Evolutionary conservation across 148 eudicot species (phyloP).

Genomic region (Rhododendron ovatum): DNA sequence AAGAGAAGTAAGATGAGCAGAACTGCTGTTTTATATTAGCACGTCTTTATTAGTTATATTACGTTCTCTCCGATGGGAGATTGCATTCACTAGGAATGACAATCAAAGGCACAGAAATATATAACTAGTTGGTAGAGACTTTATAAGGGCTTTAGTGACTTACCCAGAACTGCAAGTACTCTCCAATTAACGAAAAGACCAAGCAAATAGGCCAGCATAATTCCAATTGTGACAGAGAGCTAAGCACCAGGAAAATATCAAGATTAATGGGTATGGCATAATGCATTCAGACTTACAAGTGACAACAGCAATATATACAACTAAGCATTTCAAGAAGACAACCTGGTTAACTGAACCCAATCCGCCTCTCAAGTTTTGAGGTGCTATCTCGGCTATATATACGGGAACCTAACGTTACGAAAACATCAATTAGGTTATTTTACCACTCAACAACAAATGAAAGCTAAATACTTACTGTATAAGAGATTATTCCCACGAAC

Average conservation of each 20-base stretch:
- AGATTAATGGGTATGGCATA: neutral
- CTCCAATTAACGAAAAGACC: constrained; percentile 92
- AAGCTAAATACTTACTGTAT: constrained; percentile 43
- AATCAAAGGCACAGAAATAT: neutral
- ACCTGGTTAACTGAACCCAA: constrained; percentile 98
- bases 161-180: constrained; percentile 81
- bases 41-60: neutral
- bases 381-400: constrained; percentile 94
- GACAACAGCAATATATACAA: neutral
- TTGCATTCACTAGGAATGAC: neutral
- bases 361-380: constrained; percentile 86
- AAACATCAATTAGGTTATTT: neutral
- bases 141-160: constrained; percentile 1
- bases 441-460: neutral
- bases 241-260: constrained; percentile 20
- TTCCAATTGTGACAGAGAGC: constrained; percentile 95
- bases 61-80: neutral
- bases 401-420: constrained; percentile 70
- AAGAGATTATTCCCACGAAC: constrained; percentile 93
- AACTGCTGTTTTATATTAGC: neutral
- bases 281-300: no score
- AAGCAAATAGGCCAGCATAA: constrained; percentile 82
- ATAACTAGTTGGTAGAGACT: neutral
- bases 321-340: constrained; percentile 9
- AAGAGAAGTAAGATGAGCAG: neutral